Percentiles rank a stretch among this genome's conserved stretches.
phyloP scores from a whole-genome alignment of 176 grass and related monocot genomes.

The Paspalum notatum region DNA sequence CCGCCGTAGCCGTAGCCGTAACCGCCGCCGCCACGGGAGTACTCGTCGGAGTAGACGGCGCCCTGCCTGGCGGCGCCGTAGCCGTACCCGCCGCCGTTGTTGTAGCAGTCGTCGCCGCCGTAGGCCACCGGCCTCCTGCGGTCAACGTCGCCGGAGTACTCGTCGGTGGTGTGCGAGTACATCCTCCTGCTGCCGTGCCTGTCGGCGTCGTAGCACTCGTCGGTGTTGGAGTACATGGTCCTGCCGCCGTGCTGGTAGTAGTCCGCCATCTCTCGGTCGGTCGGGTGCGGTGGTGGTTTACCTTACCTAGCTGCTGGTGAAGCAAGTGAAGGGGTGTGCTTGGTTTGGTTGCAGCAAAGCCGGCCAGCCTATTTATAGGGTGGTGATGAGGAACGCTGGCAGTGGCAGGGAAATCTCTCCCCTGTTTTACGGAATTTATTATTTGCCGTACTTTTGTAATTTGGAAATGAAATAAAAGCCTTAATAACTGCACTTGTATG shows the following conservation, averaged over 20 bases:
- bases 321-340: no score
- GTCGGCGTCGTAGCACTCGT: conserved; percentile 36
- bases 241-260: conserved; percentile 25
- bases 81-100: conserved; percentile 18
- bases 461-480: no score
- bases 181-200: conserved; percentile 8
- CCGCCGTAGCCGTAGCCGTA: not conserved
- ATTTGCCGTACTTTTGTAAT: no score
- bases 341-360: not conserved
- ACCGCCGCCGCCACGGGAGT: conserved; percentile 4
- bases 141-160: conserved; percentile 1
- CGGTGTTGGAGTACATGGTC: conserved; percentile 38
- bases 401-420: no score
- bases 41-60: conserved; percentile 27
- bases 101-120: conserved; percentile 6
- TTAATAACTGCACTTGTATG: no score
- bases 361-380: conserved; percentile 37
- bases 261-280: conserved; percentile 37
- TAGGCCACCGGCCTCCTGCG: conserved; percentile 11
- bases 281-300: no score
- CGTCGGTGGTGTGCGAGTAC: conserved; percentile 43
- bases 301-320: no score
- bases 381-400: not conserved
- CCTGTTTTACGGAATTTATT: no score
- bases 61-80: conserved; percentile 24